A percentile compares a stretch with the other conserved stretches of the same genome.
These are phyloP conservation scores for Scenedesmus sp. DNA, from an alignment of 163 green algal species.

Conservation along the genomic window DNA sequence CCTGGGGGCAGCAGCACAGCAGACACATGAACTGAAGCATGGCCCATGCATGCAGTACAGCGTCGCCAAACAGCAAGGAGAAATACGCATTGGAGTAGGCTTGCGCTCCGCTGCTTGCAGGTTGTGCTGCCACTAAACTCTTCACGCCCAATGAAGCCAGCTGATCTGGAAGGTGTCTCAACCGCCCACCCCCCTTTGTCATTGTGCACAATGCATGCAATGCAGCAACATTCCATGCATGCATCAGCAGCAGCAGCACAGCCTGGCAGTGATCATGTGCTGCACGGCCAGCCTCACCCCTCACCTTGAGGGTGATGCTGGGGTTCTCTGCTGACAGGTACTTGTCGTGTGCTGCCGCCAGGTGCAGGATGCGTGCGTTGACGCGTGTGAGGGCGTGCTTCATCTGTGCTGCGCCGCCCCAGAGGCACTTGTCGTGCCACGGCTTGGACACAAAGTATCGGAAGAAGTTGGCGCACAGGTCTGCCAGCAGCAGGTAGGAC, in stretches of 20 bases:
- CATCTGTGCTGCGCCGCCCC: slow-evolving; percentile 19
- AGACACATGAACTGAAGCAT: background rate
- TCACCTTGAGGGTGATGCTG: slow-evolving; percentile 47
- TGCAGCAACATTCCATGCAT: background rate
- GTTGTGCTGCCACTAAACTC: no score
- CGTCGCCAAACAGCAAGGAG: no score
- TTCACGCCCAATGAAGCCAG: no score
- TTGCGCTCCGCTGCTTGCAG: no score
- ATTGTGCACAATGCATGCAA: background rate
- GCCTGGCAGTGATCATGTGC: background rate
- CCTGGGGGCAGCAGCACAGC: slow-evolving; percentile 10
- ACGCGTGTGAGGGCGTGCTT: background rate
- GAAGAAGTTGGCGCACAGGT: slow-evolving; percentile 51
- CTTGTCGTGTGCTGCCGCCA: slow-evolving; percentile 35
- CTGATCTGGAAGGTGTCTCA: no score
- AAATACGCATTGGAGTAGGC: no score
- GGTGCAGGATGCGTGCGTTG: slow-evolving; percentile 23
- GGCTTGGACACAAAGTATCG: slow-evolving; percentile 49
- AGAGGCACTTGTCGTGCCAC: slow-evolving; percentile 40
- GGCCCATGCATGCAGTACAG: background rate
- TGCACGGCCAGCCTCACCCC: background rate
- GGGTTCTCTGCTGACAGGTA: slow-evolving; percentile 43
- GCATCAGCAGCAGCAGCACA: background rate
- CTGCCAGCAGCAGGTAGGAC: slow-evolving; percentile 40
- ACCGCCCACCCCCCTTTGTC: background rate